Evolutionary conservation across 495 filamentous ascomycete species (phyloP), one percentile per base, ranked within the genome.

Genomic region (Penicillium waksmanii): DNA sequence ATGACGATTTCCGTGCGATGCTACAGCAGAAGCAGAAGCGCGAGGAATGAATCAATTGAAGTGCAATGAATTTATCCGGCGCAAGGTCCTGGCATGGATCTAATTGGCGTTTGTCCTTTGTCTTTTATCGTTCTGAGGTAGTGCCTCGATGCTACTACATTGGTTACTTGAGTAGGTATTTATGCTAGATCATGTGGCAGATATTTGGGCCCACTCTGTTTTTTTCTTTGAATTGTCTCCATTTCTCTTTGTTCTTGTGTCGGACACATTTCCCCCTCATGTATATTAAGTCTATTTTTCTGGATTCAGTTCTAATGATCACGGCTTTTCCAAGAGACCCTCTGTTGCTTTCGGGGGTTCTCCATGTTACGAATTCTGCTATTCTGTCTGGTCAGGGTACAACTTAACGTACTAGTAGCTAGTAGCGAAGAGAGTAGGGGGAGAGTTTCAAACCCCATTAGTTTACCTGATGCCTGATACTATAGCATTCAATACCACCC

Each of bases 1-100:
- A 97, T 77, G 89, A 88, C 51, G 92, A 96, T 76, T 96, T 96
- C 75, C 90, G 87, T 66, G 85, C 83, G 38, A 84, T 96, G 86
- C 86, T 94, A 65, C 70, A 74, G 11, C 36, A 38, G 36, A 38
- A 66, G 62, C 66, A 59, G 36, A 74, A 66, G 62, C 69, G 62
- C 47, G 52, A 54, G 63, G 67, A 72, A 60, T 77, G 57, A 74
- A 66, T 57, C 54, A 48, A 31, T 31, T 31, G 53, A 66, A 68
- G 46, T 58, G 60, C 58, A 63, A 62, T 61, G 58, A 62, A 40
- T 42, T 34, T 54, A 57, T 61, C 40, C 61, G 68, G 65, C 67
- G 70, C 67, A 70, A 60, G 35, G 49, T 58, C 55, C 50, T 55
- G 64, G 61, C 64, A 68, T 66, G 63, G 58, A 53, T 65, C 36